phyloP scores from a whole-genome alignment of 177 flowering plant species.

The Vitis hybrid region DNA sequence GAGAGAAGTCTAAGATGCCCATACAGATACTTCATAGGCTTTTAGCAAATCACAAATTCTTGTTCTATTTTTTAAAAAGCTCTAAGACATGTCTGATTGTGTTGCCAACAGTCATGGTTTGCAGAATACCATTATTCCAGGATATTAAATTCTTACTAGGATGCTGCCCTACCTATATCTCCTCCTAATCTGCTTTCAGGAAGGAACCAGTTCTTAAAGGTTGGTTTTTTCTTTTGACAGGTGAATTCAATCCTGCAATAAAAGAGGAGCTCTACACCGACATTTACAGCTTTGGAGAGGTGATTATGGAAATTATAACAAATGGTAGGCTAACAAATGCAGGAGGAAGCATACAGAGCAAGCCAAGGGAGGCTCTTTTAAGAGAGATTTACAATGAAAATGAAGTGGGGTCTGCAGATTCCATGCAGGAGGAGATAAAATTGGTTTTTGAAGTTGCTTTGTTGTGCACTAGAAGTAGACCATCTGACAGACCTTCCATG shows the following conservation, averaged over 20 bases:
- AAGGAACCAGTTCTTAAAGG: neutral
- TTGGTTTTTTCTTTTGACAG: constrained; percentile 28
- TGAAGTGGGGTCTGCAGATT: constrained; percentile 28
- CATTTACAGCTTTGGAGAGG: constrained; percentile 71
- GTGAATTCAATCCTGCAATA: constrained; percentile 30
- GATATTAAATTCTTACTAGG: too few relatives aligned
- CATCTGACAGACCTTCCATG: constrained; percentile 73
- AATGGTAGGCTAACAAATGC: constrained; percentile 62
- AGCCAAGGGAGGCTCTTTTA: constrained; percentile 49
- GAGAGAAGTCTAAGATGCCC: neutral
- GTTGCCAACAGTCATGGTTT: too few relatives aligned
- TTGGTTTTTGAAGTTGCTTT: constrained; percentile 62
- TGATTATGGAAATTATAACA: constrained; percentile 67
- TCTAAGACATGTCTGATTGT: too few relatives aligned
- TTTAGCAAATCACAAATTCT: neutral
- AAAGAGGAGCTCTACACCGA: constrained; percentile 65
- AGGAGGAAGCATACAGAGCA: constrained; percentile 42
- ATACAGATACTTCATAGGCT: neutral
- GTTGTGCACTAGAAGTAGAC: constrained; percentile 60
- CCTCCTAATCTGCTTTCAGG: neutral
- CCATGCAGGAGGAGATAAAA: constrained; percentile 51
- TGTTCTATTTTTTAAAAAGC: too few relatives aligned
- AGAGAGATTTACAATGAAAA: constrained; percentile 55
- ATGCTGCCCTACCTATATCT: neutral
- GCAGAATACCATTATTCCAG: too few relatives aligned